Percentiles rank a stretch among this genome's conserved stretches.
Conservation (phyloP, 78 protist species). For the Anaeramoeba flamelloides region DNA sequence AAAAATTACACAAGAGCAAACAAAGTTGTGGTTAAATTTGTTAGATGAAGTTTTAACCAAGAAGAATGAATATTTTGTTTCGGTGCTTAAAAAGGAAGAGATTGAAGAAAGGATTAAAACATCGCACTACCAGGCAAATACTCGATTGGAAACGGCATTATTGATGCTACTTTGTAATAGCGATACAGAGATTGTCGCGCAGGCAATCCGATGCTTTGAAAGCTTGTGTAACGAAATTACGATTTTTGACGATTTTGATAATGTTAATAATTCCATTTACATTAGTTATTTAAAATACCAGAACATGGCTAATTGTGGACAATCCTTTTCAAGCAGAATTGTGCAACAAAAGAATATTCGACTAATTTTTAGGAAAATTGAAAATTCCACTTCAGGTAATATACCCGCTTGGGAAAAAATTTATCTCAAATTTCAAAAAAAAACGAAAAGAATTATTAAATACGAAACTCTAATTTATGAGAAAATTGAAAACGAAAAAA, state of each 20-base stretch:
- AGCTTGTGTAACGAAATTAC: not conserved
- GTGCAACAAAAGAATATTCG: not conserved
- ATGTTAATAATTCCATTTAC: not conserved
- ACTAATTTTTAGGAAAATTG: not conserved
- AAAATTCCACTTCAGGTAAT: not conserved
- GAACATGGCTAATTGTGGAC: not conserved
- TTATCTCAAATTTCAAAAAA: not conserved
- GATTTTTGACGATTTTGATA: not conserved
- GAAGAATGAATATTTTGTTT: not conserved
- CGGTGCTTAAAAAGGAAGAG: too few relatives aligned
- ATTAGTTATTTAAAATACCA: not conserved
- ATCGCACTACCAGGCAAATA: not conserved
- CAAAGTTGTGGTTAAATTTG: not conserved
- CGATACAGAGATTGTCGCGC: not conserved
- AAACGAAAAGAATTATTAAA: not conserved
- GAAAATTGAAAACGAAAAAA: not conserved
- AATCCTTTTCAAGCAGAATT: not conserved
- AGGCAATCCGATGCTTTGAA: not conserved
- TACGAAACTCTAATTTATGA: not conserved
- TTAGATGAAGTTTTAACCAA: not conserved
- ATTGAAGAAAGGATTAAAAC: too few relatives aligned
- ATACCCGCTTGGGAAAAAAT: not conserved
- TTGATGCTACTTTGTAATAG: not conserved
- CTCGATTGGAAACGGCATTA: not conserved
- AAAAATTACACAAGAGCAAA: not conserved